Percentiles rank a stretch among this genome's conserved stretches.
Evolutionary conservation across 2,329 filamentous ascomycete genomes (phyloP).

Genomic region (Aspergillus costaricaensis): DNA sequence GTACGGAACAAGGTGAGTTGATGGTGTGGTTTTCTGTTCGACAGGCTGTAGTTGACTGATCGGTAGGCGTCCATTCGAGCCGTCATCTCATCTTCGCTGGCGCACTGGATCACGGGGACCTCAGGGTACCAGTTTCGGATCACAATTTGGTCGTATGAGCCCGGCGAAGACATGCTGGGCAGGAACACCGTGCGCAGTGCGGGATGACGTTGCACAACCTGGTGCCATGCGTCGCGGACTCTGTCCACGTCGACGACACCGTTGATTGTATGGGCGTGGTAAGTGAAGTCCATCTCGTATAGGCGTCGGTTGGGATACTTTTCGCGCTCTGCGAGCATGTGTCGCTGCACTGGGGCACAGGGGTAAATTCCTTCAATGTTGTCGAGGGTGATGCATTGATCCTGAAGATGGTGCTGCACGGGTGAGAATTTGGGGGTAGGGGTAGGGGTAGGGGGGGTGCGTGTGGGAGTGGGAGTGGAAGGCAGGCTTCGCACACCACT

Average conservation of each 20-base stretch:
- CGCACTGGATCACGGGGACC: background rate
- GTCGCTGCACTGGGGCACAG: slow-evolving; percentile 1
- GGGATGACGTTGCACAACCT: slow-evolving; percentile 5
- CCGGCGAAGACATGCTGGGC: background rate
- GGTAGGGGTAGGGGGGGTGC: background rate
- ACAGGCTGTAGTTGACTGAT: background rate
- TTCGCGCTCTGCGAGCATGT: slow-evolving; percentile 8
- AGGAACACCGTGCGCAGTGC: slow-evolving; percentile 6
- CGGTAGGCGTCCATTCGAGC: background rate
- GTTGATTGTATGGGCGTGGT: background rate
- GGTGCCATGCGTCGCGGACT: slow-evolving; percentile 1
- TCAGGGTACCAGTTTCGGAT: background rate
- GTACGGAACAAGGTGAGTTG: background rate
- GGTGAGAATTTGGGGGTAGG: background rate
- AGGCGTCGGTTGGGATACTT: background rate
- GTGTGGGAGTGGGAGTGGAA: too few relatives aligned
- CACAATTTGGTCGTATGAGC: background rate
- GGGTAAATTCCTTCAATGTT: slow-evolving; percentile 8
- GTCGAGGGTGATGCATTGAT: background rate
- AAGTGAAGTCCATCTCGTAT: background rate
- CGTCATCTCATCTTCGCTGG: background rate
- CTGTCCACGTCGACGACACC: slow-evolving; percentile 1
- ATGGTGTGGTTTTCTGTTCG: background rate
- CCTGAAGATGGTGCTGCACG: background rate
- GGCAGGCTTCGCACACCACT: background rate